These are phyloP conservation scores for Cokeromyces recurvatus DNA, from an alignment of 371 early-diverging fungal species.

Conservation along the genomic window DNA sequence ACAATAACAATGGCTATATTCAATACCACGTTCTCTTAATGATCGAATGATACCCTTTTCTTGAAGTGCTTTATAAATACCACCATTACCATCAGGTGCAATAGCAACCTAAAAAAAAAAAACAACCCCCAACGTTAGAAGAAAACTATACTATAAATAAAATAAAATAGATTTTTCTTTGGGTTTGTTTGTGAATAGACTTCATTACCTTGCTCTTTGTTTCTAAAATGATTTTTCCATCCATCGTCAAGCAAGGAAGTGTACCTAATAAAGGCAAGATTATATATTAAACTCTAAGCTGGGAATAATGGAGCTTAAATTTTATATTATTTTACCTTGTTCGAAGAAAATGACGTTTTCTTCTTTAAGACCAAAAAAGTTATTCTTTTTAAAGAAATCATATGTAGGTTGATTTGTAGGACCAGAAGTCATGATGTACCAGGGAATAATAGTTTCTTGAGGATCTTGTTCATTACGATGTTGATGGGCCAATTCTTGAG, in stretches of 20 bases:
- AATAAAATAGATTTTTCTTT: slow-evolving; percentile 55
- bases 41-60: slow-evolving; percentile 55
- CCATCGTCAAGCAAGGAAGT: slow-evolving; percentile 76
- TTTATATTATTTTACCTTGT: neutral
- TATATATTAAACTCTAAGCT: too few relatives aligned
- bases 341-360: slow-evolving; percentile 75
- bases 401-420: slow-evolving; percentile 80
- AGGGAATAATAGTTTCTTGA: slow-evolving; percentile 64
- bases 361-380: slow-evolving; percentile 75
- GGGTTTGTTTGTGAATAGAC: too few relatives aligned
- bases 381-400: slow-evolving; percentile 63
- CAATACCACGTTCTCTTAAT: slow-evolving; percentile 50
- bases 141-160: slow-evolving; percentile 54
- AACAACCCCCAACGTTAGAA: too few relatives aligned
- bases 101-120: slow-evolving; percentile 34
- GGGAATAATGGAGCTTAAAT: too few relatives aligned
- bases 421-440: slow-evolving; percentile 95
- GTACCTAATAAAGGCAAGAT: slow-evolving; percentile 45
- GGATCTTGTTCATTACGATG: slow-evolving; percentile 14
- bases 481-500: slow-evolving; percentile 67
- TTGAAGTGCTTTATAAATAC: slow-evolving; percentile 65
- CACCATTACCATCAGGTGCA: slow-evolving; percentile 81
- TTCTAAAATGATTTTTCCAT: slow-evolving; percentile 89
- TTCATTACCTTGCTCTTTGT: slow-evolving; percentile 39
- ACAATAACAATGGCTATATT: slow-evolving; percentile 84